These are phyloP conservation scores for Tetrapisispora fleetii DNA, from an alignment of 805 yeast species.

Conservation along the genomic window DNA sequence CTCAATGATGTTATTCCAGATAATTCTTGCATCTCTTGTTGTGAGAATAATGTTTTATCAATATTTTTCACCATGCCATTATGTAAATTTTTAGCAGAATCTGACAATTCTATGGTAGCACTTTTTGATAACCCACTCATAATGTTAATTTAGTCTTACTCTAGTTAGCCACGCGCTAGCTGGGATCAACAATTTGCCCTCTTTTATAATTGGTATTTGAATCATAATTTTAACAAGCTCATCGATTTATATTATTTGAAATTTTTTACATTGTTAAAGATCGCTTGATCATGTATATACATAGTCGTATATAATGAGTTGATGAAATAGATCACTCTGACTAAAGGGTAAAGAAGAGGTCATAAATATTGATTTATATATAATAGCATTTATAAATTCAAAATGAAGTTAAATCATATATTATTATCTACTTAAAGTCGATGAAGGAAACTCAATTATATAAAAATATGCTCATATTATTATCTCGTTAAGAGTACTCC, in stretches of 20 bases:
- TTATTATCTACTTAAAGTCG: no score
- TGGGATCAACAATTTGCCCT: background rate
- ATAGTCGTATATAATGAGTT: background rate
- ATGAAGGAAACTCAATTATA: background rate
- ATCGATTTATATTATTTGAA: background rate
- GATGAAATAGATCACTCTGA: no score
- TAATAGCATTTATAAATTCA: no score
- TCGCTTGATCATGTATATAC: background rate
- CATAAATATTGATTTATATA: background rate
- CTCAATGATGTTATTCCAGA: constrained; percentile 33
- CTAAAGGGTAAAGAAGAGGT: background rate
- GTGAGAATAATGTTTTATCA: constrained; percentile 46
- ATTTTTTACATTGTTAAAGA: background rate
- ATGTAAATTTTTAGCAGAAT: constrained; percentile 50
- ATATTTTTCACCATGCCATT: constrained; percentile 45
- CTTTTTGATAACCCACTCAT: background rate
- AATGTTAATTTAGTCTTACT: background rate
- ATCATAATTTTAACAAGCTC: background rate
- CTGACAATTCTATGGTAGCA: constrained; percentile 20
- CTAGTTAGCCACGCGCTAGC: background rate
- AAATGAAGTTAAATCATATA: no score
- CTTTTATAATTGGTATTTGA: no score
- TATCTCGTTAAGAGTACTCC: background rate
- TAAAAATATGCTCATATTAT: background rate
- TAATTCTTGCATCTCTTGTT: constrained; percentile 53